A percentile compares a stretch with the other conserved stretches of the same genome.
These are phyloP conservation scores for Cytospora mali DNA, from an alignment of 2,329 filamentous ascomycete species.

Conservation along the genomic window DNA sequence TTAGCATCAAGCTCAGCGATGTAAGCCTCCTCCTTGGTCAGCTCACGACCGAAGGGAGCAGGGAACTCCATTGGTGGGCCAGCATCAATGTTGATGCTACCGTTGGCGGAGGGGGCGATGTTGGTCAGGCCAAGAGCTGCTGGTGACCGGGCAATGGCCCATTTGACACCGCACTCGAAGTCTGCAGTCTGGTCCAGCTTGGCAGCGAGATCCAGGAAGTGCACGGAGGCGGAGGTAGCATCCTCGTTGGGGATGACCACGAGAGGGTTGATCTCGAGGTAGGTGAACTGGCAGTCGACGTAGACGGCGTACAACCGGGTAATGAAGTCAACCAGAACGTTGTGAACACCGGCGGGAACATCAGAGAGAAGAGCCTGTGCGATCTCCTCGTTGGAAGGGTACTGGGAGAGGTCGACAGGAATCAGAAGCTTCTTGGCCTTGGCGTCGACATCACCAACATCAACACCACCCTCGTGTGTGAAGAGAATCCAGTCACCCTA, in stretches of 20 bases:
- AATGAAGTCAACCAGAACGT: conserved; percentile 99
- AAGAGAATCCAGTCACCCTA: conserved; percentile 99
- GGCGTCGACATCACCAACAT: conserved; percentile 97
- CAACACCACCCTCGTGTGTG: conserved; percentile 98
- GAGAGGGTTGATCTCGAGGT: conserved; percentile 99
- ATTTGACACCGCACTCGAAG: conserved; percentile 99
- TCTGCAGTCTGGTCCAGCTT: conserved; percentile 99
- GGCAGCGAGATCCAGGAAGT: conserved; percentile 98
- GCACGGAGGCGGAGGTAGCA: conserved; percentile 87
- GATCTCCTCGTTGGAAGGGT: conserved; percentile 94
- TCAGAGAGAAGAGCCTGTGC: conserved; percentile 84
- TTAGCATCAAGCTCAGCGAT: conserved; percentile 98
- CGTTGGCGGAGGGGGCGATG: conserved; percentile 61
- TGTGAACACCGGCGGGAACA: conserved; percentile 93
- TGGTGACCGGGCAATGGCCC: conserved; percentile 92
- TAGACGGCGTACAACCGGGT: conserved; percentile 97
- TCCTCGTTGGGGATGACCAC: conserved; percentile 96
- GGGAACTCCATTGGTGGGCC: conserved; percentile 99
- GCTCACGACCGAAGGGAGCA: conserved; percentile 96
- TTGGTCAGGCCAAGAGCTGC: conserved; percentile 82
- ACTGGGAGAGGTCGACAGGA: conserved; percentile 91
- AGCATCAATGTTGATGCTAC: conserved; percentile 90
- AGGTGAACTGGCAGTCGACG: conserved; percentile 99
- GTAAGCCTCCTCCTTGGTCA: conserved; percentile 98
- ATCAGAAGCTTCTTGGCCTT: conserved; percentile 99